These are phyloP conservation scores for Amaranthus palmeri DNA, from an alignment of 148 eudicot genomes.

Conservation along the genomic window DNA sequence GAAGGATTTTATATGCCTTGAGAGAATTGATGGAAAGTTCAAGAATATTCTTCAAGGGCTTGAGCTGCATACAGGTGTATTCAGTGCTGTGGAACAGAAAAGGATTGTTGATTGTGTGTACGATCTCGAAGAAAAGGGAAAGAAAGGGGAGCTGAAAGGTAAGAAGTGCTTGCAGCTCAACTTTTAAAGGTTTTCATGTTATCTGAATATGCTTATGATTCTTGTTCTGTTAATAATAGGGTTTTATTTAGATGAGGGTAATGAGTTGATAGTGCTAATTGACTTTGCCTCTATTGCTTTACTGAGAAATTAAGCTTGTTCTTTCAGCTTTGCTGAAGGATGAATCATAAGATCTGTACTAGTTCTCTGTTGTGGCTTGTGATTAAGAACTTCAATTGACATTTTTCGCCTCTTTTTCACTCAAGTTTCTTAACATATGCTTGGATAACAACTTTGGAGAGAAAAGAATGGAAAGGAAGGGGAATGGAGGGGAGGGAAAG, in stretches of 20 bases:
- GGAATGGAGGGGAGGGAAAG: no score
- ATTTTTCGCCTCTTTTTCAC: no score
- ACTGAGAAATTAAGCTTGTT: background rate
- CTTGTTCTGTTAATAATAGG: background rate
- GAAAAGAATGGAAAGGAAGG: no score
- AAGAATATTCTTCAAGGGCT: slow-evolving; percentile 78
- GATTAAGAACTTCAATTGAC: no score
- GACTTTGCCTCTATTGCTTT: background rate
- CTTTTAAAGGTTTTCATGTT: background rate
- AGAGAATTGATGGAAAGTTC: slow-evolving; percentile 63
- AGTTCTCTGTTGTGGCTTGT: slow-evolving; percentile 1
- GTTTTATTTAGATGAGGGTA: background rate
- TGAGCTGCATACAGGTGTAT: slow-evolving; percentile 82
- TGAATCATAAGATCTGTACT: no score
- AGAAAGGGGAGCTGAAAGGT: slow-evolving; percentile 77
- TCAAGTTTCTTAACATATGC: no score
- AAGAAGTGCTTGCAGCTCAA: slow-evolving; percentile 17
- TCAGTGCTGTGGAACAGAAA: slow-evolving; percentile 86
- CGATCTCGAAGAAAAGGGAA: slow-evolving; percentile 61
- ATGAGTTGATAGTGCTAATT: background rate
- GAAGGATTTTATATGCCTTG: slow-evolving; percentile 69
- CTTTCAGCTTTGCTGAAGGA: no score
- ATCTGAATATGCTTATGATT: background rate
- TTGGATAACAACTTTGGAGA: no score
- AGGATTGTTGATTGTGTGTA: slow-evolving; percentile 67